These are phyloP conservation scores for Cercospora brassicicola DNA, from an alignment of 2,329 filamentous ascomycete species.

Conservation along the genomic window DNA sequence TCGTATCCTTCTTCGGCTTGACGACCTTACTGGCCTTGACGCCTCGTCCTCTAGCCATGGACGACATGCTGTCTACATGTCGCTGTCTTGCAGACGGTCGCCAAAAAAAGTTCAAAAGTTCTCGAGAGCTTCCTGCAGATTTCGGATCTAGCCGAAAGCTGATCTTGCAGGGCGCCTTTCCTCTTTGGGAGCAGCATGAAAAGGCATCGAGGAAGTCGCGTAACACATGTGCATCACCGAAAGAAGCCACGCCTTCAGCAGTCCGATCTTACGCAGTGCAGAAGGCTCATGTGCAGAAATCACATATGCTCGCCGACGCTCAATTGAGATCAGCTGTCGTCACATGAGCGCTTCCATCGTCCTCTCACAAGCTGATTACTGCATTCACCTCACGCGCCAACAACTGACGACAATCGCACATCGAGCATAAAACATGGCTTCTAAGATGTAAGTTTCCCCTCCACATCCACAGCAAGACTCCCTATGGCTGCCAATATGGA, in stretches of 20 bases:
- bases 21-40: conserved; percentile 38
- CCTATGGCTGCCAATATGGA: conserved; percentile 61
- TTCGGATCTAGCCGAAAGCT: conserved; percentile 11
- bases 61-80: conserved; percentile 43
- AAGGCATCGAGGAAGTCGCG: not conserved
- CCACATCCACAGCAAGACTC: conserved; percentile 9
- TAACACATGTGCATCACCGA: not conserved
- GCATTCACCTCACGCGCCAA: not conserved
- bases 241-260: not conserved
- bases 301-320: not conserved
- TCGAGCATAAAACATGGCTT: conserved; percentile 6
- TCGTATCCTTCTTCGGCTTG: conserved; percentile 61
- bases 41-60: conserved; percentile 44
- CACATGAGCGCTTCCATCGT: conserved; percentile 1
- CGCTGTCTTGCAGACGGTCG: not conserved
- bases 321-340: not conserved
- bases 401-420: not conserved
- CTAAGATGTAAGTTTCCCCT: conserved; percentile 10
- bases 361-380: conserved; percentile 9
- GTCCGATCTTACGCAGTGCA: not conserved
- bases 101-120: conserved; percentile 15
- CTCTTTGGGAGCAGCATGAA: not conserved
- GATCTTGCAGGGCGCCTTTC: not conserved
- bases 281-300: not conserved
- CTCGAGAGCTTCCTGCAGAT: conserved; percentile 1